These are phyloP conservation scores for Leucocoprinus birnbaumii DNA, from an alignment of 768 basidiomycete genomes.

Conservation along the genomic window DNA sequence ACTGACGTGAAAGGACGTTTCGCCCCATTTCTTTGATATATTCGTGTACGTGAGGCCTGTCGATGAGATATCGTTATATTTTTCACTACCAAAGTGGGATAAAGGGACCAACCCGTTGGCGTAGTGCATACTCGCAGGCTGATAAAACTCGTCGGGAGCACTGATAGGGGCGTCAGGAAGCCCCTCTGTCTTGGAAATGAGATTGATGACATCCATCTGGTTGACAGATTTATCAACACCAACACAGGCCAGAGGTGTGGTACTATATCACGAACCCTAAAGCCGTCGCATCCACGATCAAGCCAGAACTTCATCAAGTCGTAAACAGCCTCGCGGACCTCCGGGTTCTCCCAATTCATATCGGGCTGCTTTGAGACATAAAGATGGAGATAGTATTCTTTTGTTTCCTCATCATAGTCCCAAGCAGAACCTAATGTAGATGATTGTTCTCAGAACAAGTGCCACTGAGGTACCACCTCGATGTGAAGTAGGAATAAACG, in stretches of 20 bases:
- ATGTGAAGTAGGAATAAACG: too few relatives aligned
- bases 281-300: slow-evolving; percentile 72
- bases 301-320: slow-evolving; percentile 74
- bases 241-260: background rate
- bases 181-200: slow-evolving; percentile 59
- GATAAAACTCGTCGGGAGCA: slow-evolving; percentile 46
- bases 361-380: slow-evolving; percentile 70
- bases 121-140: slow-evolving; percentile 49
- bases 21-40: slow-evolving; percentile 64
- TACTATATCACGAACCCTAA: slow-evolving; percentile 45
- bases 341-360: slow-evolving; percentile 73
- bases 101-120: slow-evolving; percentile 52
- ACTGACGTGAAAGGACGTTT: slow-evolving; percentile 53
- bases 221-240: background rate
- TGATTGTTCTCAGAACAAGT: background rate
- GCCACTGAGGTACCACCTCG: too few relatives aligned
- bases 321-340: slow-evolving; percentile 55
- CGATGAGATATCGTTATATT: background rate
- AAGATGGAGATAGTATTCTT: slow-evolving; percentile 74
- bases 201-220: slow-evolving; percentile 71
- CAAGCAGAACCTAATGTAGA: slow-evolving; percentile 55
- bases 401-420: slow-evolving; percentile 61
- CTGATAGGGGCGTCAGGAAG: slow-evolving; percentile 66
- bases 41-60: slow-evolving; percentile 63
- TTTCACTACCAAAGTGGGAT: background rate